Conservation (phyloP, 768 basidiomycete genomes). For the Clavaria fumosa region DNA sequence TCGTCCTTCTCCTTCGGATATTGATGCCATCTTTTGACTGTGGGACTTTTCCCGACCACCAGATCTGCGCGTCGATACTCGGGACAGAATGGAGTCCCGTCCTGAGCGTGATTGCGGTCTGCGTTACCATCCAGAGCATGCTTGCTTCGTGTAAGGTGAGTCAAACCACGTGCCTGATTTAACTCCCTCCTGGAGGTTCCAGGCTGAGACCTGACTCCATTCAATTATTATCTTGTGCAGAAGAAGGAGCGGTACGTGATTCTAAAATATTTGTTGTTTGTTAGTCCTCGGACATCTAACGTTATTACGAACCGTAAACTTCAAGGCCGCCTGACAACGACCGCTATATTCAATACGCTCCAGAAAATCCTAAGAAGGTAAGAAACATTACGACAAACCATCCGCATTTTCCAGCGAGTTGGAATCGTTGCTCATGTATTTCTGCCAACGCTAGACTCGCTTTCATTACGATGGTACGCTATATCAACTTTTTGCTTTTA, state of each 20-base stretch:
- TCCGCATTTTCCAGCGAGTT: too few relatives aligned
- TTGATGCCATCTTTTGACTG: too few relatives aligned
- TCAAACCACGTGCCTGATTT: conserved; percentile 6
- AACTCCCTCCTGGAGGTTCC: too few relatives aligned
- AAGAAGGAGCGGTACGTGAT: conserved; percentile 44
- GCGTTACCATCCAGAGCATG: conserved; percentile 84
- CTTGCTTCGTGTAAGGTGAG: conserved; percentile 85
- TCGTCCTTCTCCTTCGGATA: conserved; percentile 6
- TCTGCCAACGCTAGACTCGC: conserved; percentile 34
- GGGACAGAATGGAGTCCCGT: conserved; percentile 86
- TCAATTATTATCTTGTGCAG: conserved; percentile 11
- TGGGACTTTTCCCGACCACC: conserved; percentile 6
- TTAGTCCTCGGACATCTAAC: conserved; percentile 2
- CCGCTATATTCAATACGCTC: conserved; percentile 61
- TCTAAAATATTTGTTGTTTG: not conserved
- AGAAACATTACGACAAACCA: too few relatives aligned
- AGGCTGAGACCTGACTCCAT: too few relatives aligned
- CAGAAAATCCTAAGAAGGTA: conserved; percentile 84
- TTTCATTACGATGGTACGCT: conserved; percentile 68
- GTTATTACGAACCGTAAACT: conserved; percentile 5
- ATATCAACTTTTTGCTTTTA: not conserved
- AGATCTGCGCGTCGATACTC: conserved; percentile 86
- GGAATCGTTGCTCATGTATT: conserved; percentile 2
- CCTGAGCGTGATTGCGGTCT: conserved; percentile 67
- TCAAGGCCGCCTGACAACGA: conserved; percentile 71